phyloP scores from a whole-genome alignment of 163 green algal species.

The Chlorella variabilis region DNA sequence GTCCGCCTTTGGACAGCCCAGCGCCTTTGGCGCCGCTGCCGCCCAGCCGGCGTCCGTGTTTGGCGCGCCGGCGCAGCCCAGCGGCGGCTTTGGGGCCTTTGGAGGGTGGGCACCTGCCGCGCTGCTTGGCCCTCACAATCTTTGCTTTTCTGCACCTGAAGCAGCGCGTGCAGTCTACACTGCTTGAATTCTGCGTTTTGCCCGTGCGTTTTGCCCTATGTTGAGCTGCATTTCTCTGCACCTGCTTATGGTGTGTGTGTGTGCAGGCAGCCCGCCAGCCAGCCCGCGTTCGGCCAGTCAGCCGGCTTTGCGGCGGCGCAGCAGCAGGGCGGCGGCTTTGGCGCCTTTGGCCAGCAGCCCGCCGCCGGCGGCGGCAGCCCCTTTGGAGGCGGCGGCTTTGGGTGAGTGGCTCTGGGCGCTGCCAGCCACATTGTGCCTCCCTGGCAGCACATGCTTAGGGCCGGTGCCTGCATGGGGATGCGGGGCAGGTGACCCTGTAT shows the following conservation, averaged over 20 bases:
- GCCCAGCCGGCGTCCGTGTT: not conserved
- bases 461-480: no score
- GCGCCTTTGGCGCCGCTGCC: conserved; percentile 21
- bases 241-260: no score
- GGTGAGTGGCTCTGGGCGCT: not conserved
- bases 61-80: not conserved
- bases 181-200: no score
- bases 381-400: conserved; percentile 12
- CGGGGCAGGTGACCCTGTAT: no score
- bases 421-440: not conserved
- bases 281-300: conserved; percentile 27
- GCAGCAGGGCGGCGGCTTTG: conserved; percentile 50
- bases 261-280: conserved; percentile 10
- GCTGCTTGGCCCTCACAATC: no score
- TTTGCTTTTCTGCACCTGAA: no score
- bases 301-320: conserved; percentile 18
- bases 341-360: conserved; percentile 28
- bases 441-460: not conserved
- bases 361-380: not conserved
- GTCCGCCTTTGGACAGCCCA: conserved; percentile 30
- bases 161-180: no score
- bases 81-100: not conserved
- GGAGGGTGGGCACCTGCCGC: not conserved
- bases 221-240: no score
- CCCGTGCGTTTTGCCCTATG: no score